Evolutionary conservation across 192 early-diverging fungal species (phyloP).

Genomic region (Entomortierella parvispora): DNA sequence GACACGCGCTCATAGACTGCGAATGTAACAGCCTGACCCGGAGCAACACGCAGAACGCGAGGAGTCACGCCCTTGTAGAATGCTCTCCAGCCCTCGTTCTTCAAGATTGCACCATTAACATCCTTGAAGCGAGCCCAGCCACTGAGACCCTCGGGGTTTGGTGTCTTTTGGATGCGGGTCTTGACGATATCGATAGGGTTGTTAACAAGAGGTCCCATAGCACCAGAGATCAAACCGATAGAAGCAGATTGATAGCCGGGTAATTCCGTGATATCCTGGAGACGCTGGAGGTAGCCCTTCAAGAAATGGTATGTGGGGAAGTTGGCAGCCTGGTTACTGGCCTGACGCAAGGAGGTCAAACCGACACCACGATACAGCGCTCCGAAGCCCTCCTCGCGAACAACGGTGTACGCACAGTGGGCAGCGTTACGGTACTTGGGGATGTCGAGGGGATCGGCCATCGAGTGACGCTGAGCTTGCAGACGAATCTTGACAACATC

Average conservation of each 20-base stretch:
- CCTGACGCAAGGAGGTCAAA: conserved; percentile 93
- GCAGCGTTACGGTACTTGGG: conserved; percentile 97
- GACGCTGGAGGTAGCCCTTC: conserved; percentile 73
- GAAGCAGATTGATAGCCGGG: conserved; percentile 92
- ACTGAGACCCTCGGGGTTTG: conserved; percentile 69
- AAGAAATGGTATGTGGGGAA: conserved; percentile 97
- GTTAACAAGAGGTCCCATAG: conserved; percentile 92
- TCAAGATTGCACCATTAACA: conserved; percentile 80
- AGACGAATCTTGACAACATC: conserved; percentile 99
- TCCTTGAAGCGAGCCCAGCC: conserved; percentile 83
- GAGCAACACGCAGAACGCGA: conserved; percentile 92
- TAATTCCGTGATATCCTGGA: conserved; percentile 77
- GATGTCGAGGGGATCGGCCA: conserved; percentile 94
- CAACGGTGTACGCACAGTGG: conserved; percentile 91
- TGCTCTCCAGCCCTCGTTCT: conserved; percentile 90
- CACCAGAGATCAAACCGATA: conserved; percentile 91
- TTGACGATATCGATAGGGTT: conserved; percentile 99
- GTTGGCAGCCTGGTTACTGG: conserved; percentile 98
- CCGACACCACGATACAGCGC: conserved; percentile 95
- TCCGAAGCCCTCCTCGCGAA: conserved; percentile 87
- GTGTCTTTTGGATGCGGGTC: conserved; percentile 94
- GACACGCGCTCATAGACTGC: conserved; percentile 94
- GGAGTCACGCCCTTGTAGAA: conserved; percentile 98
- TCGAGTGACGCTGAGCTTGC: conserved; percentile 95
- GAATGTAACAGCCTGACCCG: conserved; percentile 97